Evolutionary conservation across 495 filamentous ascomycete species (phyloP).

Genomic region (Neurospora tetraspora): DNA sequence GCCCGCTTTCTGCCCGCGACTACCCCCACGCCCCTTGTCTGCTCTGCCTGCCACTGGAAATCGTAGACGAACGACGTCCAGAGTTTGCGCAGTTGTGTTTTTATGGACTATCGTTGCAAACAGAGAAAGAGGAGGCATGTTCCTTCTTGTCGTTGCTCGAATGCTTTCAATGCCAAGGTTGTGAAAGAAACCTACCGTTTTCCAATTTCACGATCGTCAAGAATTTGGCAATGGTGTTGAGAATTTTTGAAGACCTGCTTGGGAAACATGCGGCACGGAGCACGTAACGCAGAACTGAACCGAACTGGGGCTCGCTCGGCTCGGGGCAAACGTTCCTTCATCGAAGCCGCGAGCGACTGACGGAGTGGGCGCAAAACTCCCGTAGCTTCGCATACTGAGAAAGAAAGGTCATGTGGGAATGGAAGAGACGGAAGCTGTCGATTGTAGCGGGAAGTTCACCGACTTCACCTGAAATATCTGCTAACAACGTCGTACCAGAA

Average conservation of each 20-base stretch:
- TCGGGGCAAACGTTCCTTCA: not conserved
- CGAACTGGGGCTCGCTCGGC: not conserved
- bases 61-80: not conserved
- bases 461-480: not conserved
- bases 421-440: too few species aligned
- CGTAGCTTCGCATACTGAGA: too few species aligned
- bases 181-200: not conserved
- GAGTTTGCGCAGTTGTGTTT: not conserved
- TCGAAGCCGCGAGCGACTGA: not conserved
- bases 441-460: not conserved
- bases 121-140: too few species aligned
- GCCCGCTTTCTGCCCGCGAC: too few species aligned
- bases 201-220: not conserved
- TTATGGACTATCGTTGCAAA: not conserved
- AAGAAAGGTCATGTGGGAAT: too few species aligned
- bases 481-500: not conserved
- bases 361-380: not conserved
- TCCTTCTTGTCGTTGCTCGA: not conserved
- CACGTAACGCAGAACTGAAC: not conserved
- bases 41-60: not conserved
- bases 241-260: not conserved
- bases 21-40: too few species aligned
- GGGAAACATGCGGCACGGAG: not conserved
- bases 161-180: not conserved
- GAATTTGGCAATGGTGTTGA: not conserved